These are phyloP conservation scores for Pelargonium myrrhifolium DNA, from an alignment of 441 rosid genomes.

Conservation along the genomic window DNA sequence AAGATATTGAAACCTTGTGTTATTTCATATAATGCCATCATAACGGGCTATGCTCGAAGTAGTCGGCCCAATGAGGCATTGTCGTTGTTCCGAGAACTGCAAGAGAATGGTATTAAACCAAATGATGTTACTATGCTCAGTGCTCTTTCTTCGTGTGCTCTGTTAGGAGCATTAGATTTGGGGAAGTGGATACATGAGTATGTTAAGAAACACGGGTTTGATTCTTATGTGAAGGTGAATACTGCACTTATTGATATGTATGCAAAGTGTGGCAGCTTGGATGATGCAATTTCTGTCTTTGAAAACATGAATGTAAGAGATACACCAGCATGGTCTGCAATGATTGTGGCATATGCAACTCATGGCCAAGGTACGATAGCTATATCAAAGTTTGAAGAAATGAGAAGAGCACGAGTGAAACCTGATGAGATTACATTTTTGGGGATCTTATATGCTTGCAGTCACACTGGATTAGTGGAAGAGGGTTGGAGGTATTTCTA, in stretches of 20 bases:
- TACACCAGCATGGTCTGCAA: slow-evolving; percentile 74
- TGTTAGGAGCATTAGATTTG: slow-evolving; percentile 61
- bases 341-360: slow-evolving; percentile 67
- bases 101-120: slow-evolving; percentile 44
- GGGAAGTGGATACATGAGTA: slow-evolving; percentile 86
- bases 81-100: slow-evolving; percentile 60
- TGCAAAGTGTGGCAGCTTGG: slow-evolving; percentile 79
- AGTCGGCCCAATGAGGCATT: slow-evolving; percentile 75
- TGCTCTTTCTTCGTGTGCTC: slow-evolving; percentile 62
- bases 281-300: slow-evolving; percentile 50
- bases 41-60: slow-evolving; percentile 48
- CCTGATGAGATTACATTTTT: slow-evolving; percentile 76
- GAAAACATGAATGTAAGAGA: slow-evolving; percentile 45
- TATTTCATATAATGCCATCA: slow-evolving; percentile 59
- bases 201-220: slow-evolving; percentile 48
- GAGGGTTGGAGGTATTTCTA: slow-evolving; percentile 49
- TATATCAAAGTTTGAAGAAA: slow-evolving; percentile 48
- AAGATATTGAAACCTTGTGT: slow-evolving; percentile 49
- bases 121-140: slow-evolving; percentile 64
- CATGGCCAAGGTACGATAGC: slow-evolving; percentile 56
- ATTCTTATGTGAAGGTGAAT: slow-evolving; percentile 53
- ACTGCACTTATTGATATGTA: slow-evolving; percentile 75
- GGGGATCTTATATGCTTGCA: slow-evolving; percentile 65
- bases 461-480: slow-evolving; percentile 63
- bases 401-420: slow-evolving; percentile 32